Conservation (phyloP, 441 rosid species). For the Cnidoscolus chayamansa region DNA sequence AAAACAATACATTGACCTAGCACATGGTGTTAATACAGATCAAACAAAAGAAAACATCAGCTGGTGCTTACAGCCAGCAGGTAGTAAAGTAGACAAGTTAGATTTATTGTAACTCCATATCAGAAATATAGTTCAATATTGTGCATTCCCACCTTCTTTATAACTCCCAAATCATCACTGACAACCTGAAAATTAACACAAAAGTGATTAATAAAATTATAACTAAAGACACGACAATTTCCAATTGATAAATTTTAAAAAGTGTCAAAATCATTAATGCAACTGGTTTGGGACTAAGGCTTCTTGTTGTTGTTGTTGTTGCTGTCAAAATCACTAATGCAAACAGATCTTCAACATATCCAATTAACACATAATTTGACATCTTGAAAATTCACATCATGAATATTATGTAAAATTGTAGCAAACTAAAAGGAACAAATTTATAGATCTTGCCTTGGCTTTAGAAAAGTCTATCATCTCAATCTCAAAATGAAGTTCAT, state of each 20-base stretch:
- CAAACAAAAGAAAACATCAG: slow-evolving; percentile 11
- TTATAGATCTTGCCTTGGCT: slow-evolving; percentile 63
- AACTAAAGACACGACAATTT: slow-evolving; percentile 12
- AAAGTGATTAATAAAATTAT: slow-evolving; percentile 14
- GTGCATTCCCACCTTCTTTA: slow-evolving; percentile 60
- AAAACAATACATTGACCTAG: background rate
- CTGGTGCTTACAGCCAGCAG: slow-evolving; percentile 1
- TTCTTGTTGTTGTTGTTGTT: too few species aligned
- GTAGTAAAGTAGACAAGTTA: background rate
- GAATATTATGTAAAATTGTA: background rate
- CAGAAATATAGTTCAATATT: background rate
- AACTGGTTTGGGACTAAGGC: too few species aligned
- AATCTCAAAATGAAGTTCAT: slow-evolving; percentile 96
- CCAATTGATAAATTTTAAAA: background rate
- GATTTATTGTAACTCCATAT: background rate
- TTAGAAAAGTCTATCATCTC: slow-evolving; percentile 77
- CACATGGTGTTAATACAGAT: background rate
- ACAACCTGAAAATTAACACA: slow-evolving; percentile 59
- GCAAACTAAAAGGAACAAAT: background rate
- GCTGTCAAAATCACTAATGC: background rate
- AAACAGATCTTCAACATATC: slow-evolving; percentile 6
- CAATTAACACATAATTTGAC: slow-evolving; percentile 2
- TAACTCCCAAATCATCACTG: slow-evolving; percentile 76
- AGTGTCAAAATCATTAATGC: background rate
- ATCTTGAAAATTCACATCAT: background rate